Percentiles rank a stretch among this genome's conserved stretches.
phyloP scores from a whole-genome alignment of 306 rosid genomes.

The Cucurbita pepo region DNA sequence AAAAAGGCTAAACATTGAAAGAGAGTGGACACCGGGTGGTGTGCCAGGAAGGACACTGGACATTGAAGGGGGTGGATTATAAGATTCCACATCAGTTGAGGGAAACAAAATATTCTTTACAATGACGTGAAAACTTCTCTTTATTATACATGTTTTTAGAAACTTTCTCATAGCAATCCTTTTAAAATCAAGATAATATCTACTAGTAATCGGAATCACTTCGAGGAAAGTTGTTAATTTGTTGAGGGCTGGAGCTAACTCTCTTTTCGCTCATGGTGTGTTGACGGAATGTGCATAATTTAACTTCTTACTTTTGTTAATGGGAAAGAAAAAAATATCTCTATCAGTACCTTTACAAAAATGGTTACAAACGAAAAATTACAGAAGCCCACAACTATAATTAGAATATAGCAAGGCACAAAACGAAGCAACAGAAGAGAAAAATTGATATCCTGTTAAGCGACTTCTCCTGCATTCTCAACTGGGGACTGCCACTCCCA shows the following conservation, averaged over 20 bases:
- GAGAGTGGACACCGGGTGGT: no score
- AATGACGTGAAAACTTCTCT: no score
- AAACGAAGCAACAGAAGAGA: conserved; percentile 64
- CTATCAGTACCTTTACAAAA: not conserved
- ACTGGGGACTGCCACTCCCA: conserved; percentile 34
- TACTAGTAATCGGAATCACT: not conserved
- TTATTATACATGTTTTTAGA: no score
- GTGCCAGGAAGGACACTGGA: no score
- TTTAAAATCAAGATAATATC: no score
- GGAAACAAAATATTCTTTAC: no score
- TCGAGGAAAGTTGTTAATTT: not conserved
- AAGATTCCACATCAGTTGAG: no score
- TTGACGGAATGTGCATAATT: not conserved
- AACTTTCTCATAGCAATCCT: no score
- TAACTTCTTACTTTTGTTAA: not conserved
- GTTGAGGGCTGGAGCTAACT: not conserved
- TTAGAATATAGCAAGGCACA: conserved; percentile 66
- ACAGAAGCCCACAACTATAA: not conserved
- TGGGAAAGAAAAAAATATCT: not conserved
- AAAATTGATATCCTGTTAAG: conserved; percentile 60
- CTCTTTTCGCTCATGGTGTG: not conserved
- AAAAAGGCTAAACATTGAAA: no score
- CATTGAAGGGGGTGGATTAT: no score
- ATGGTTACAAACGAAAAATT: not conserved
- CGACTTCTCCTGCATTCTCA: conserved; percentile 68